A percentile compares a stretch with the other conserved stretches of the same genome.
Evolutionary conservation across 371 early-diverging fungal genomes (phyloP).

Genomic region (Aphelidium insulamus): DNA sequence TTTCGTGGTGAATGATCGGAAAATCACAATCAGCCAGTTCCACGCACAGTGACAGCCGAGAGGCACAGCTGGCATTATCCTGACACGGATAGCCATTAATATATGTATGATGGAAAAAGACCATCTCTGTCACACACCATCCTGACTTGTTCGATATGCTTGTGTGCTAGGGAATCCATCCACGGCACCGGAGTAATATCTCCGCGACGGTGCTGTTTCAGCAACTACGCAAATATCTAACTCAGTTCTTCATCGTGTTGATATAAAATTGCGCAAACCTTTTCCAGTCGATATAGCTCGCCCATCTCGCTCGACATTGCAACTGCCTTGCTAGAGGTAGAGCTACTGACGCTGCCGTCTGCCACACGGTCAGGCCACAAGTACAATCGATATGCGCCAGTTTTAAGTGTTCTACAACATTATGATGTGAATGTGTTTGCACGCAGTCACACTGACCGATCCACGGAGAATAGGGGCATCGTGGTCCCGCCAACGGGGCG

Average conservation of each 20-base stretch:
- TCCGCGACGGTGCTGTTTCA: constrained; percentile 61
- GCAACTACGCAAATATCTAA: constrained; percentile 18
- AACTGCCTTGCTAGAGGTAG: constrained; percentile 33
- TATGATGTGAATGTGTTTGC: neutral
- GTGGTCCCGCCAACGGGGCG: constrained; percentile 50
- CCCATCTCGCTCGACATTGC: constrained; percentile 7
- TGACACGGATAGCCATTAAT: neutral
- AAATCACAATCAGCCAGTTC: neutral
- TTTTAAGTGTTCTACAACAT: constrained; percentile 33
- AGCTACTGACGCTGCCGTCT: constrained; percentile 26
- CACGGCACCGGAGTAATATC: constrained; percentile 65
- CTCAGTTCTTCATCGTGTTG: neutral
- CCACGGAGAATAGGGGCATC: constrained; percentile 40
- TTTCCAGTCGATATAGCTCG: constrained; percentile 69
- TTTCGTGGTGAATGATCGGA: constrained; percentile 3
- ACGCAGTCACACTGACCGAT: neutral
- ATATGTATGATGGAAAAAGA: neutral
- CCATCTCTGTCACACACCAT: neutral
- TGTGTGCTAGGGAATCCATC: constrained; percentile 69
- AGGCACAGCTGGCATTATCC: neutral
- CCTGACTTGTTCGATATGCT: constrained; percentile 55
- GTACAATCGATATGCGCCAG: constrained; percentile 54
- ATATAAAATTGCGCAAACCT: constrained; percentile 16
- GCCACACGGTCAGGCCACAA: constrained; percentile 42
- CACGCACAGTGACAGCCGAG: neutral